Conservation (phyloP, 2,329 filamentous ascomycete species). For the Fusarium sp. region DNA sequence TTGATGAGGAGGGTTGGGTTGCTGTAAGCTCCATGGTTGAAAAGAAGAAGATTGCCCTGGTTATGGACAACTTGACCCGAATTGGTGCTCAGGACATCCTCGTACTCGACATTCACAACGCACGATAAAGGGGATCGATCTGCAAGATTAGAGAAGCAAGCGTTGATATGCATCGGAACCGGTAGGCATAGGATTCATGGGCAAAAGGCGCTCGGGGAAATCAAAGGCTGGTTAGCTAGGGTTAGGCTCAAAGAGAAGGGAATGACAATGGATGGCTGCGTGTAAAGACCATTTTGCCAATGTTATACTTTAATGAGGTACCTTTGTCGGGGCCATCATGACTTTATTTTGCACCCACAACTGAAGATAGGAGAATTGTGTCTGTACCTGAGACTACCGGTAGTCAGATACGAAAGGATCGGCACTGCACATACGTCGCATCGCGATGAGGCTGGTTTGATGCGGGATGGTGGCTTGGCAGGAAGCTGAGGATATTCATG, state of each 20-base stretch:
- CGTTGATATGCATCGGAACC: constrained; percentile 34
- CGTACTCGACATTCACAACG: constrained; percentile 88
- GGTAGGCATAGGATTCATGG: constrained; percentile 35
- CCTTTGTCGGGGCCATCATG: constrained; percentile 30
- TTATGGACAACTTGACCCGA: constrained; percentile 85
- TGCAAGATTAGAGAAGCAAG: constrained; percentile 15
- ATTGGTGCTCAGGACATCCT: constrained; percentile 88
- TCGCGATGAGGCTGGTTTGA: constrained; percentile 23
- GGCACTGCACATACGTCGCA: constrained; percentile 26
- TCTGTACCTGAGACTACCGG: constrained; percentile 3
- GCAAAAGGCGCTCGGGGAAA: constrained; percentile 40
- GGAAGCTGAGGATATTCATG: neutral
- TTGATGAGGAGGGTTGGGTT: constrained; percentile 92
- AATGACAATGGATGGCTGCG: constrained; percentile 30
- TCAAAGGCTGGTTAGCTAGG: constrained; percentile 28
- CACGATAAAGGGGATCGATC: constrained; percentile 58
- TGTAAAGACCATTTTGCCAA: constrained; percentile 25
- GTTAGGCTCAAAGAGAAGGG: constrained; percentile 26
- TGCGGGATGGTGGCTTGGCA: constrained; percentile 31
- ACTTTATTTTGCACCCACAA: constrained; percentile 2
- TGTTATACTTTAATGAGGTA: constrained; percentile 35
- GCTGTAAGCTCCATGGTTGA: constrained; percentile 95
- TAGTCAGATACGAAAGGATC: constrained; percentile 27
- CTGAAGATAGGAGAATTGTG: constrained; percentile 7
- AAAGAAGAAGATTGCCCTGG: constrained; percentile 84